Percentiles rank a stretch among this genome's conserved stretches.
These are phyloP conservation scores for Pleurotus tuoliensis DNA, from an alignment of 768 basidiomycete genomes.

Conservation along the genomic window DNA sequence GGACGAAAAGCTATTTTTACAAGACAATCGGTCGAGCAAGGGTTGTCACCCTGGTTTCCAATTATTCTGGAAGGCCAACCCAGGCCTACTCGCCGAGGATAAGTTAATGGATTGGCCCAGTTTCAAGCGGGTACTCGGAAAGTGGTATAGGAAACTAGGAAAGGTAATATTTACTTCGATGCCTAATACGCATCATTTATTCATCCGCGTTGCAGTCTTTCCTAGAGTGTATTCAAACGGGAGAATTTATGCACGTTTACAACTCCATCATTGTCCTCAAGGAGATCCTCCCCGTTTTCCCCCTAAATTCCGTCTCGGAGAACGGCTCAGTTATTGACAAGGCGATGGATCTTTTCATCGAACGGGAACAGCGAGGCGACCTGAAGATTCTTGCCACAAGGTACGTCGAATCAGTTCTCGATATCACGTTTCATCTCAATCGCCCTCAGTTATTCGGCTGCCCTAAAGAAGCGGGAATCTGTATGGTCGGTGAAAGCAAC, in stretches of 20 bases:
- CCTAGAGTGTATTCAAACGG: conserved; percentile 75
- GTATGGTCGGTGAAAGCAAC: conserved; percentile 41
- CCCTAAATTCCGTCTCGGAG: conserved; percentile 56
- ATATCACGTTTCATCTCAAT: conserved; percentile 1
- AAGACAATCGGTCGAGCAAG: conserved; percentile 64
- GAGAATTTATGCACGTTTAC: conserved; percentile 96
- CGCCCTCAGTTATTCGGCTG: conserved; percentile 58
- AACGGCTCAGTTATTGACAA: conserved; percentile 52
- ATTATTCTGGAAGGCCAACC: conserved; percentile 42
- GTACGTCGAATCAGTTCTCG: conserved; percentile 35
- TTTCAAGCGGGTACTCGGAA: conserved; percentile 68
- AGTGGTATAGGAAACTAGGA: conserved; percentile 79
- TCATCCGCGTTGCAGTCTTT: conserved; percentile 51
- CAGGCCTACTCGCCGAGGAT: conserved; percentile 30
- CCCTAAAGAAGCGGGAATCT: conserved; percentile 69
- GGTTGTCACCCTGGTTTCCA: conserved; percentile 75
- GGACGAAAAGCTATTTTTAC: conserved; percentile 68
- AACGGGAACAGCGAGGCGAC: conserved; percentile 79
- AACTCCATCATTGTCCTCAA: conserved; percentile 94
- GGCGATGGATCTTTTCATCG: conserved; percentile 63
- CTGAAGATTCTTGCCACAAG: conserved; percentile 77
- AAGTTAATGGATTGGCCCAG: conserved; percentile 66
- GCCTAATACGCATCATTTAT: not conserved
- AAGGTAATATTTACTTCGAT: conserved; percentile 39
- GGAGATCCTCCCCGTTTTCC: conserved; percentile 88